These are phyloP conservation scores for Kurtzmaniella quercitrusa DNA, from an alignment of 1,139 yeast genomes.

Conservation along the genomic window DNA sequence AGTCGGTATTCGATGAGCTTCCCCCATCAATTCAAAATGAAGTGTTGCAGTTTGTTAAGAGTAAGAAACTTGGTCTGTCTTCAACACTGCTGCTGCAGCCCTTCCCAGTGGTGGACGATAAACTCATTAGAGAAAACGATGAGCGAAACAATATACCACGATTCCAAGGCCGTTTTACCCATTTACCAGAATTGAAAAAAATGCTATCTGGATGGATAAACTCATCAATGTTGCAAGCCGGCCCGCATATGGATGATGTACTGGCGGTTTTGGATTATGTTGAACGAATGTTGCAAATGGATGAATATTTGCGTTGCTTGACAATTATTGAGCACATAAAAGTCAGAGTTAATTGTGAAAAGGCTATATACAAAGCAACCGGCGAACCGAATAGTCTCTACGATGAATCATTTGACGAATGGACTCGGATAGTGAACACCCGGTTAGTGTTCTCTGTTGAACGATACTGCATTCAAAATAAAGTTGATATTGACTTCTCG, in stretches of 20 bases:
- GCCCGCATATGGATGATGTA: constrained; percentile 60
- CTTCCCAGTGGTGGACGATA: not conserved
- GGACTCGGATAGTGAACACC: constrained; percentile 14
- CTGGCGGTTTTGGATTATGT: constrained; percentile 29
- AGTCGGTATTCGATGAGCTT: constrained; percentile 40
- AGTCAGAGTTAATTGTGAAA: constrained; percentile 13
- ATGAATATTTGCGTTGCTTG: constrained; percentile 18
- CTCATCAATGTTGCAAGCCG: constrained; percentile 37
- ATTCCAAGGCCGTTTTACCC: constrained; percentile 28
- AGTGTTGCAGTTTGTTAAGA: constrained; percentile 37
- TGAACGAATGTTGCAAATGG: constrained; percentile 14
- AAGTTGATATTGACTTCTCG: constrained; percentile 3
- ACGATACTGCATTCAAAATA: constrained; percentile 7
- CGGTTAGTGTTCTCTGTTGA: constrained; percentile 6
- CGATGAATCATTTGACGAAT: constrained; percentile 19
- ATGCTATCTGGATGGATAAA: constrained; percentile 47
- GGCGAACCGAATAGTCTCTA: constrained; percentile 5
- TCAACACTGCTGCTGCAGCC: constrained; percentile 15
- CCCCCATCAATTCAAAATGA: constrained; percentile 42
- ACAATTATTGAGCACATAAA: constrained; percentile 18
- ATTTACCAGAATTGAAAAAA: constrained; percentile 30
- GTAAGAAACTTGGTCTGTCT: constrained; percentile 11
- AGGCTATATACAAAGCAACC: not conserved
- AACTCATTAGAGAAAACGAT: not conserved
- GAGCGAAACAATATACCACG: constrained; percentile 24